Conservation (phyloP, 352 stramenopile species). For the Hyaloperonospora brassicae region DNA sequence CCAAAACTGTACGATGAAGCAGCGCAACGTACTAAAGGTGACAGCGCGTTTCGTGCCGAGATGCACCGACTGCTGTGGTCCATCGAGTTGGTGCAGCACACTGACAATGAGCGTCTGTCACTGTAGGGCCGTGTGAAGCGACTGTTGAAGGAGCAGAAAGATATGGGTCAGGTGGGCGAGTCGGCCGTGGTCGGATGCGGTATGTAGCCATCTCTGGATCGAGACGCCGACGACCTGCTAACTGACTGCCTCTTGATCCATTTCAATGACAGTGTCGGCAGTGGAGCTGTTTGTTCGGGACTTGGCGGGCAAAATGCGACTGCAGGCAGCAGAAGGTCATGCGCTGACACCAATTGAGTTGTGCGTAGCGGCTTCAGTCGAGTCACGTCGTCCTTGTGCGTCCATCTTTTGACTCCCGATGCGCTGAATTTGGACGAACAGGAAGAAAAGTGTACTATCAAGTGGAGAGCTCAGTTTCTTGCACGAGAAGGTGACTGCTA, state of each 20-base stretch:
- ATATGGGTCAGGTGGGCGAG: slow-evolving; percentile 65
- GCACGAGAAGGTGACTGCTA: slow-evolving; percentile 40
- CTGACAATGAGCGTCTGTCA: not conserved
- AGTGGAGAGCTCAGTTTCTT: slow-evolving; percentile 43
- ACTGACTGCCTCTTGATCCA: not conserved
- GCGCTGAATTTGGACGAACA: slow-evolving; percentile 9
- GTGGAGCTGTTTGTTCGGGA: slow-evolving; percentile 57
- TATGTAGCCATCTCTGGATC: slow-evolving; percentile 14
- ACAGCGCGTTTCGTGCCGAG: not conserved
- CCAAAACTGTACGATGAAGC: slow-evolving; percentile 10
- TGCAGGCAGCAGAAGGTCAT: slow-evolving; percentile 18
- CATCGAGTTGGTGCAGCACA: not conserved
- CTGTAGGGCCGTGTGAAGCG: slow-evolving; percentile 54
- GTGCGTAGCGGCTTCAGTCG: slow-evolving; percentile 21
- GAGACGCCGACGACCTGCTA: not conserved
- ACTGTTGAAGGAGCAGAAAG: slow-evolving; percentile 53
- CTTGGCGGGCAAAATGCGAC: slow-evolving; percentile 37
- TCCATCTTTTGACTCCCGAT: slow-evolving; percentile 2
- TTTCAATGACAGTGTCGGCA: slow-evolving; percentile 3
- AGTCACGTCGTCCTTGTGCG: too few relatives aligned
- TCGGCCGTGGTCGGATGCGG: slow-evolving; percentile 38
- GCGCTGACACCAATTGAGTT: slow-evolving; percentile 49
- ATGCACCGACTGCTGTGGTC: not conserved
- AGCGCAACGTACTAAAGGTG: slow-evolving; percentile 58
- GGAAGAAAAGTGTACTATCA: slow-evolving; percentile 47